Conservation (phyloP, 106 monocot species). For the Platanthera zijinensis region DNA sequence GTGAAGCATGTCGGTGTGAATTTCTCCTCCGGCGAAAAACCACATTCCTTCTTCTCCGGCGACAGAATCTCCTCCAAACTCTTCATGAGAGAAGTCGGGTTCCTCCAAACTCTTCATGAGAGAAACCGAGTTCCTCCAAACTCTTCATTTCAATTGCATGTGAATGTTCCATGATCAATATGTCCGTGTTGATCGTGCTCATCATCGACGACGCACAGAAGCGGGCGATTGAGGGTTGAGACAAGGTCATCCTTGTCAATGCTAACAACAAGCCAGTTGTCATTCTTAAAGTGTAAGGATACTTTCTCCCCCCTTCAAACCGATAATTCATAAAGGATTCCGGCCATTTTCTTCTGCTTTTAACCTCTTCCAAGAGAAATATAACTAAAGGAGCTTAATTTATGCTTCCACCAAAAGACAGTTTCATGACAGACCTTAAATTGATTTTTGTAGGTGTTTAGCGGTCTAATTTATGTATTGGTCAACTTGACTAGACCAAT, state of each 20-base stretch:
- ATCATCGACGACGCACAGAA: conserved; percentile 73
- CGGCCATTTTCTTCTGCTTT: no score
- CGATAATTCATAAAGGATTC: no score
- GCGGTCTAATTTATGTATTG: no score
- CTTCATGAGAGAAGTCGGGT: conserved; percentile 96
- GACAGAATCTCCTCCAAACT: no score
- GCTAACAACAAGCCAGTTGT: conserved; percentile 36
- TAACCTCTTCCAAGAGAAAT: no score
- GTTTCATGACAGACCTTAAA: no score
- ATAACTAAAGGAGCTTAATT: no score
- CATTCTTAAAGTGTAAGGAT: conserved; percentile 60
- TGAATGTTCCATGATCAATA: conserved; percentile 62
- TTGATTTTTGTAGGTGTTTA: no score
- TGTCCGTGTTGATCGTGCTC: conserved; percentile 97
- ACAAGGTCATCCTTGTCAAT: conserved; percentile 47
- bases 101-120: conserved; percentile 54
- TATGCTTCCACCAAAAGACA: no score
- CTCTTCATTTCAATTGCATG: conserved; percentile 97
- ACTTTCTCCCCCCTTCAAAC: background rate
- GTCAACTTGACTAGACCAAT: background rate
- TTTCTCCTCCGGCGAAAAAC: no score
- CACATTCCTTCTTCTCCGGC: no score
- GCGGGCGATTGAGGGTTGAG: conserved; percentile 37
- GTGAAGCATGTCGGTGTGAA: no score
- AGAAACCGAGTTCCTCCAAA: conserved; percentile 99